These are phyloP conservation scores for Aschersonia sp. DNA, from an alignment of 2,329 filamentous ascomycete species.

Conservation along the genomic window DNA sequence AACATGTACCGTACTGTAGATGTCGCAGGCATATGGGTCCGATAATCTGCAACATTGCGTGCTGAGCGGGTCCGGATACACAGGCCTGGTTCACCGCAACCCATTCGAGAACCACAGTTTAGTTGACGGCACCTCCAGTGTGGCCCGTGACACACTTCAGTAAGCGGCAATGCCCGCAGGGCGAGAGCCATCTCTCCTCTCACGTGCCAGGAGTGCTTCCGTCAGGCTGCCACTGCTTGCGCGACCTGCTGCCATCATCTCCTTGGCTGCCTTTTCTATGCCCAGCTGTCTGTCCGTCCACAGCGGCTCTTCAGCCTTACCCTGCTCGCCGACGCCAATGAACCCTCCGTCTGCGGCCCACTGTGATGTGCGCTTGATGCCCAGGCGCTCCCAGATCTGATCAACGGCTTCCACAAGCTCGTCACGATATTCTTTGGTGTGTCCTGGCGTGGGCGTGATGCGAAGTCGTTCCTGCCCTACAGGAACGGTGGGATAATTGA, in stretches of 20 bases:
- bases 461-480: conserved; percentile 94
- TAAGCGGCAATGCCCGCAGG: conserved; percentile 7
- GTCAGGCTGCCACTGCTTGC: conserved; percentile 27
- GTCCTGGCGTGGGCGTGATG: conserved; percentile 90
- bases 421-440: conserved; percentile 71
- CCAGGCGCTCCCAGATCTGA: conserved; percentile 74
- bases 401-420: conserved; percentile 75
- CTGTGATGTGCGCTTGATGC: conserved; percentile 82
- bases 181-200: conserved; percentile 21
- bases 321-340: conserved; percentile 74
- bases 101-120: too few relatives aligned
- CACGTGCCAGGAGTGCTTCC: conserved; percentile 44
- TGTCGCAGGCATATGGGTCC: too few relatives aligned
- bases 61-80: not conserved
- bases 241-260: conserved; percentile 36
- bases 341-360: conserved; percentile 89
- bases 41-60: not conserved
- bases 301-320: conserved; percentile 51
- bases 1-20: too few relatives aligned
- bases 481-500: conserved; percentile 97
- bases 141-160: not conserved
- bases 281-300: conserved; percentile 88
- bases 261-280: conserved; percentile 48
- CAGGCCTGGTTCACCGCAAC: too few relatives aligned
- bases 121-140: not conserved